Evolutionary conservation across 495 filamentous ascomycete species (phyloP).

Genomic region (Penicillium cosmopolitanum): DNA sequence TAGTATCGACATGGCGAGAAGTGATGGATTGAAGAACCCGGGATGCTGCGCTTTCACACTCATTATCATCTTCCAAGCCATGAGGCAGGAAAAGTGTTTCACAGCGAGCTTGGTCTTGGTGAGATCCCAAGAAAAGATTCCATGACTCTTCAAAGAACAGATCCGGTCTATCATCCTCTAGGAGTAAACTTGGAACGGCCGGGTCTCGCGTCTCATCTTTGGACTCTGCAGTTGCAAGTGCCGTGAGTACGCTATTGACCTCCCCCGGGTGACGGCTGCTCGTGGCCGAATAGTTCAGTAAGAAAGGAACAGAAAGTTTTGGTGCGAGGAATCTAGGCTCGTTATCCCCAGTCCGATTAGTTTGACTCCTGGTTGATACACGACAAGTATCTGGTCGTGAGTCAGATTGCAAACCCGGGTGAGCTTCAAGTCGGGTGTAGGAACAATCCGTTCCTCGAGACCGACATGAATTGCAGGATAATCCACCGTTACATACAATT

Average conservation of each 20-base stretch:
- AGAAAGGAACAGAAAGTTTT: slow-evolving; percentile 15
- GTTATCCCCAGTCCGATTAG: neutral
- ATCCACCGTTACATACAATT: slow-evolving; percentile 10
- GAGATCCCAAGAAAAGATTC: slow-evolving; percentile 16
- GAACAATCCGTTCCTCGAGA: slow-evolving; percentile 6
- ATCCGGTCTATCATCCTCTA: slow-evolving; percentile 10
- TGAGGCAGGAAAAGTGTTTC: neutral
- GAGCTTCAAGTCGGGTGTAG: slow-evolving; percentile 7
- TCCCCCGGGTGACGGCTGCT: slow-evolving; percentile 14
- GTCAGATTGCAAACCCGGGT: neutral
- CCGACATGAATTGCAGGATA: slow-evolving; percentile 9
- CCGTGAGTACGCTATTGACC: slow-evolving; percentile 17
- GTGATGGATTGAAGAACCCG: neutral
- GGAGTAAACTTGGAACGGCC: slow-evolving; percentile 12
- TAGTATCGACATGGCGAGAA: neutral
- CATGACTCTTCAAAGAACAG: slow-evolving; percentile 20
- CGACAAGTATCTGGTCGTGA: neutral
- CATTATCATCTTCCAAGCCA: slow-evolving; percentile 9
- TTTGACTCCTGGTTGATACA: neutral
- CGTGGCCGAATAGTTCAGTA: slow-evolving; percentile 21
- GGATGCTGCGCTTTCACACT: neutral
- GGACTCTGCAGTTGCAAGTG: slow-evolving; percentile 18
- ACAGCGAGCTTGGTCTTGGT: neutral
- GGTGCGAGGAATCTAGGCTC: neutral
- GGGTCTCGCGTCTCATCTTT: slow-evolving; percentile 3